phyloP scores from a whole-genome alignment of 2,329 filamentous ascomycete species.

The Corniculantispora saksenae region DNA sequence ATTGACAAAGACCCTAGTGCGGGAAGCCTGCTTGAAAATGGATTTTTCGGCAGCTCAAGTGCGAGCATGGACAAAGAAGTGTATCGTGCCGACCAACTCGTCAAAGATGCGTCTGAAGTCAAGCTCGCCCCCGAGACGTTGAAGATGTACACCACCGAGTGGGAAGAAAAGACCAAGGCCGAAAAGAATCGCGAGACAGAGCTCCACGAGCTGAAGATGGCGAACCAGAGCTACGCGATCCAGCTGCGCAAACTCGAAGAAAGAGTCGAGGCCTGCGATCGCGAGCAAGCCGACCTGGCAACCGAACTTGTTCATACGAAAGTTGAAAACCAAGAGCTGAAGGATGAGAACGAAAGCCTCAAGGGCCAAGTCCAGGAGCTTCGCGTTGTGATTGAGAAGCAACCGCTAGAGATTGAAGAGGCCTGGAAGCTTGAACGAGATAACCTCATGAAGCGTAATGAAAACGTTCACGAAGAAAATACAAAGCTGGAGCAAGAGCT shows the following conservation, averaged over 20 bases:
- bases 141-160: slow-evolving; percentile 78
- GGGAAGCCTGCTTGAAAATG: slow-evolving; percentile 91
- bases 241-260: slow-evolving; percentile 86
- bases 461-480: slow-evolving; percentile 93
- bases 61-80: slow-evolving; percentile 91
- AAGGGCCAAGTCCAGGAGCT: slow-evolving; percentile 84
- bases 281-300: slow-evolving; percentile 86
- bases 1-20: slow-evolving; percentile 92
- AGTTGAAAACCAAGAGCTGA: slow-evolving; percentile 87
- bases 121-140: slow-evolving; percentile 83
- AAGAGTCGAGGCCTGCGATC: slow-evolving; percentile 82
- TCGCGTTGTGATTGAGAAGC: slow-evolving; percentile 81
- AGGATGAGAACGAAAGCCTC: slow-evolving; percentile 86
- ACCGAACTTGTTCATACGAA: slow-evolving; percentile 91
- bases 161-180: slow-evolving; percentile 84
- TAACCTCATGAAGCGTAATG: slow-evolving; percentile 86
- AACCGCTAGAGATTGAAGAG: slow-evolving; percentile 84
- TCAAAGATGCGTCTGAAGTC: slow-evolving; percentile 87
- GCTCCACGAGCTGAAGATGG: slow-evolving; percentile 69
- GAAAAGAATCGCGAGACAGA: slow-evolving; percentile 84
- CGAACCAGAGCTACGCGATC: slow-evolving; percentile 67
- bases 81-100: slow-evolving; percentile 89
- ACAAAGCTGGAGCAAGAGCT: slow-evolving; percentile 83
- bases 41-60: slow-evolving; percentile 93
- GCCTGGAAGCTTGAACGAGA: slow-evolving; percentile 84